Percentiles rank a stretch among this genome's conserved stretches.
These are phyloP conservation scores for Tylopilus sp. DNA, from an alignment of 768 basidiomycete genomes.

Conservation along the genomic window DNA sequence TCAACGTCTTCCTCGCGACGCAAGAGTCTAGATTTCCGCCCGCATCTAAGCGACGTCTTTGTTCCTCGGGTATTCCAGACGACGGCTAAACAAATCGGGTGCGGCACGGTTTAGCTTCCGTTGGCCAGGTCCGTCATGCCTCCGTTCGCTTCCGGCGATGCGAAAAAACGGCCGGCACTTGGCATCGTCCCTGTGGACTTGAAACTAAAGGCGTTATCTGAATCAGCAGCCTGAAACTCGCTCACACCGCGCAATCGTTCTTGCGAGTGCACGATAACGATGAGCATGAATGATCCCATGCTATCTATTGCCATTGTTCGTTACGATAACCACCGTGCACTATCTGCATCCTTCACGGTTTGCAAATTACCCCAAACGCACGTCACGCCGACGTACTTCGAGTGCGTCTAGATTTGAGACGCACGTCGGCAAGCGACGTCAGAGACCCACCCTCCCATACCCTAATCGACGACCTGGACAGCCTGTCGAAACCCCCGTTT, in stretches of 20 bases:
- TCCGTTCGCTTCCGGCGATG: constrained; percentile 25
- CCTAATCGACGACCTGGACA: not conserved
- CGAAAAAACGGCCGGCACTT: not conserved
- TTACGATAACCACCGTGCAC: constrained; percentile 4
- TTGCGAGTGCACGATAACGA: constrained; percentile 9
- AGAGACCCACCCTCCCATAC: not conserved
- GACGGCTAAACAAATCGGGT: not conserved
- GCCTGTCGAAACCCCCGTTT: constrained; percentile 1
- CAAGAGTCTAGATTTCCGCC: not conserved
- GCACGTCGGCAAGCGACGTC: constrained; percentile 3
- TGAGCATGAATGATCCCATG: not conserved
- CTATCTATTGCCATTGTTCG: not conserved
- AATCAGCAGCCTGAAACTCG: constrained; percentile 15
- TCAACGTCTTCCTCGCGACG: not conserved
- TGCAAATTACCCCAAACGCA: constrained; percentile 20
- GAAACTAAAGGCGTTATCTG: constrained; percentile 15
- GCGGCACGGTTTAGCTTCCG: not conserved
- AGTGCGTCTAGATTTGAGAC: not conserved
- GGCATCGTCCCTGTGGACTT: constrained; percentile 9
- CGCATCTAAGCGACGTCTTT: not conserved
- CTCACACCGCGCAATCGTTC: not conserved
- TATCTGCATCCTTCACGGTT: not conserved
- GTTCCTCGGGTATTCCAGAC: not conserved
- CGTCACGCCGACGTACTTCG: not conserved
- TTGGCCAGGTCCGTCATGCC: not conserved